Percentiles rank a stretch among this genome's conserved stretches.
Evolutionary conservation across 306 rosid species (phyloP).

Genomic region (Prunus davidiana): DNA sequence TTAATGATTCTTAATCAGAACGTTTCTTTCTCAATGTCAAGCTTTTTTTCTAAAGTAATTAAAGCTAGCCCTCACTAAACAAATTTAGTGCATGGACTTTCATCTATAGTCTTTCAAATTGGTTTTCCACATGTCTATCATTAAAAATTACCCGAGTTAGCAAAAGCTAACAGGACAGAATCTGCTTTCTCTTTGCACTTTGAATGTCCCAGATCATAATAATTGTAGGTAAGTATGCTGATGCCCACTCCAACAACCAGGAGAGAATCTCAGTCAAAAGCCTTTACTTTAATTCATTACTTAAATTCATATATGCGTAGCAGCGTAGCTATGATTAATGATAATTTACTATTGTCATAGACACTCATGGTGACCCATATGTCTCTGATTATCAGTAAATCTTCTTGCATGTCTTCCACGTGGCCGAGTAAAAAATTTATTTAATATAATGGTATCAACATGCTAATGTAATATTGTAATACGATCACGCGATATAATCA

Average conservation of each 20-base stretch:
- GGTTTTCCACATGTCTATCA: neutral
- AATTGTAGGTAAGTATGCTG: neutral
- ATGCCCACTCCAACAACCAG: slow-evolving; percentile 9
- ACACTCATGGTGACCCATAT: neutral
- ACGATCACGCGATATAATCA: no score
- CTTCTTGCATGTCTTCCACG: neutral
- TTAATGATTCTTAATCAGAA: neutral
- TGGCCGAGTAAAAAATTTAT: neutral
- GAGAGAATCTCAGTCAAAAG: slow-evolving; percentile 6
- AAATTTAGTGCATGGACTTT: slow-evolving; percentile 5
- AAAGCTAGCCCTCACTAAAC: neutral
- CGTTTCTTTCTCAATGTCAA: neutral
- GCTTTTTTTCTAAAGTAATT: neutral
- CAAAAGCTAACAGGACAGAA: neutral
- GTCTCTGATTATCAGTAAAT: neutral
- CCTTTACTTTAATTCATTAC: neutral
- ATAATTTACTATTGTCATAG: neutral
- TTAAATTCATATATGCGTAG: neutral
- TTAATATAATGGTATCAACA: no score
- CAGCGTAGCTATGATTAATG: neutral
- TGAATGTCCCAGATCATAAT: slow-evolving; percentile 9
- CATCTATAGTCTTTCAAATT: neutral
- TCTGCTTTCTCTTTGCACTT: slow-evolving; percentile 9
- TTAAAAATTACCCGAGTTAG: neutral
- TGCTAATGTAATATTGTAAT: no score